These are phyloP conservation scores for Schizophyllum amplum DNA, from an alignment of 1,284 basidiomycete species.

Conservation along the genomic window DNA sequence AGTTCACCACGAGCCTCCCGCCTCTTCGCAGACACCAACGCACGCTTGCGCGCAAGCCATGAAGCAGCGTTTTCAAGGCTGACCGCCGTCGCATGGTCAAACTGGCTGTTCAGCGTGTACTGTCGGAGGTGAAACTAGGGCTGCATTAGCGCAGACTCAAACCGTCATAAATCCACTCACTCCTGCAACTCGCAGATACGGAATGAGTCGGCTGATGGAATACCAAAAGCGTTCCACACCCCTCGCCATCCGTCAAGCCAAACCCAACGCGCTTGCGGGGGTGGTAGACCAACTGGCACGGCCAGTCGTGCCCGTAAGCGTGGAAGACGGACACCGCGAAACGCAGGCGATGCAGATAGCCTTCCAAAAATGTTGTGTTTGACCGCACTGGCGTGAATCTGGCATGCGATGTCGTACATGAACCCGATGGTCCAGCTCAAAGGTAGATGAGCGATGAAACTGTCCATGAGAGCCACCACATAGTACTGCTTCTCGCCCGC, in stretches of 20 bases:
- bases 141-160: too few relatives aligned
- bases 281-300: slow-evolving; percentile 24
- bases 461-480: slow-evolving; percentile 17
- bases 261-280: slow-evolving; percentile 21
- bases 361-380: slow-evolving; percentile 19
- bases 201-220: slow-evolving; percentile 17
- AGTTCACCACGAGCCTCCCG: too few relatives aligned
- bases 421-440: slow-evolving; percentile 14
- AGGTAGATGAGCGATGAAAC: slow-evolving; percentile 20
- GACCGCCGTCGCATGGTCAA: too few relatives aligned
- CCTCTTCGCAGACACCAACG: too few relatives aligned
- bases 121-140: too few relatives aligned
- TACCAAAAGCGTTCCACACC: slow-evolving; percentile 28
- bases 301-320: slow-evolving; percentile 26
- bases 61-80: too few relatives aligned
- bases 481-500: slow-evolving; percentile 24
- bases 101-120: too few relatives aligned
- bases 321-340: slow-evolving; percentile 25
- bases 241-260: slow-evolving; percentile 26
- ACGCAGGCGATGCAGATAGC: slow-evolving; percentile 13
- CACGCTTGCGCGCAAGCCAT: too few relatives aligned
- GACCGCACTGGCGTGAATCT: slow-evolving; percentile 17
- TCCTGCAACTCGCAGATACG: slow-evolving; percentile 20
- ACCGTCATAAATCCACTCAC: too few relatives aligned
- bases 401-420: slow-evolving; percentile 24